These are phyloP conservation scores for Eucalyptus erythrocorys DNA, from an alignment of 345 rosid species.

Conservation along the genomic window DNA sequence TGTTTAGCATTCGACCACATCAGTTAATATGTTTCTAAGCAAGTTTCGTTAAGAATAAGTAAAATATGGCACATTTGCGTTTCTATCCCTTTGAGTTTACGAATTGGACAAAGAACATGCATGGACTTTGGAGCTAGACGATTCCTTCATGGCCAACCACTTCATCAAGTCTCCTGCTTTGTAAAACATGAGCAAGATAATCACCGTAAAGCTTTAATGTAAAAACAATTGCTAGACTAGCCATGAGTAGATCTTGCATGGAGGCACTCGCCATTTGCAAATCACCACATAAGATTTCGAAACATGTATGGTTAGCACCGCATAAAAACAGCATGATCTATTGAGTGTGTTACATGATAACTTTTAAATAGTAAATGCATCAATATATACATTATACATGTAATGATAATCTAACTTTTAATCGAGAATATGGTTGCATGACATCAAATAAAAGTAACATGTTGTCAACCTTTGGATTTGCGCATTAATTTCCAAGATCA, in stretches of 20 bases:
- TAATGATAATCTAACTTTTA: not conserved
- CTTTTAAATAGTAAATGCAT: not conserved
- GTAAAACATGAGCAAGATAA: not conserved
- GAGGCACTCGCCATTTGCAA: not conserved
- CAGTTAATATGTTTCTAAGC: not conserved
- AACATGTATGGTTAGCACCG: not conserved
- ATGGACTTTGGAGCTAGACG: not conserved
- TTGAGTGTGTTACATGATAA: fast-evolving
- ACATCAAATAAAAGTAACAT: not conserved
- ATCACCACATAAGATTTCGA: not conserved
- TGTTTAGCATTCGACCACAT: not conserved
- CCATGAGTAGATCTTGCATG: too few relatives aligned
- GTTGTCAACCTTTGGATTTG: not conserved
- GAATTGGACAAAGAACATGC: not conserved
- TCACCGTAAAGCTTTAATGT: not conserved
- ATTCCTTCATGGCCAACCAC: not conserved
- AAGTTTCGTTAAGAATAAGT: not conserved
- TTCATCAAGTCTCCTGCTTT: not conserved
- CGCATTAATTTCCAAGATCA: not conserved
- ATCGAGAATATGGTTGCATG: not conserved
- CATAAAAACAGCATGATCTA: not conserved
- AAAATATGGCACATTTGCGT: fast-evolving
- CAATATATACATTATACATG: not conserved
- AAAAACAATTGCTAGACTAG: not conserved
- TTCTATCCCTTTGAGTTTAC: not conserved